A percentile compares a stretch with the other conserved stretches of the same genome.
Evolutionary conservation across 208 protist genomes (phyloP).

Genomic region (Acanthamoeba sp.): DNA sequence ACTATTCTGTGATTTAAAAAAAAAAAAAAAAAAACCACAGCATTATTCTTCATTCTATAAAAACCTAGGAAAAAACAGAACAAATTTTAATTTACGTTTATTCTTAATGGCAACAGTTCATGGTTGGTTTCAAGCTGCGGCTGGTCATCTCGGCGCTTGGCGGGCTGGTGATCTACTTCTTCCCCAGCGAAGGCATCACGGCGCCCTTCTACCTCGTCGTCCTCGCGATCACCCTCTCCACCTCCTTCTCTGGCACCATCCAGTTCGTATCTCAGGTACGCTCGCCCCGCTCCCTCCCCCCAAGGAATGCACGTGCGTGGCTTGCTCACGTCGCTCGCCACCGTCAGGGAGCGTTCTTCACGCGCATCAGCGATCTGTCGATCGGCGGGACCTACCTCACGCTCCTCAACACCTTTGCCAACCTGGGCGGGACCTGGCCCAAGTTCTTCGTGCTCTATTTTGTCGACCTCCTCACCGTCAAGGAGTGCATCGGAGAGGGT

Average conservation of each 20-base stretch:
- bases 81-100: neutral
- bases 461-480: conserved; percentile 67
- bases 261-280: conserved; percentile 72
- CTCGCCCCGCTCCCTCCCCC: neutral
- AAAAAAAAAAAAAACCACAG: no score
- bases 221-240: conserved; percentile 38
- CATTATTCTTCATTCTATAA: neutral
- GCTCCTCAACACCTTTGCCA: conserved; percentile 85
- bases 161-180: conserved; percentile 70
- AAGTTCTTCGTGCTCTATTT: conserved; percentile 77
- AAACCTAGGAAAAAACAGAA: neutral
- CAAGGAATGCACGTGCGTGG: neutral
- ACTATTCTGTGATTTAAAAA: no score
- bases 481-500: conserved; percentile 27
- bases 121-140: conserved; percentile 34
- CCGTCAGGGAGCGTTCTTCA: conserved; percentile 82
- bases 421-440: conserved; percentile 84
- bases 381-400: conserved; percentile 87
- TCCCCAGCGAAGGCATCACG: conserved; percentile 36
- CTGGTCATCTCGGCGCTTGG: conserved; percentile 50
- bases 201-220: conserved; percentile 12
- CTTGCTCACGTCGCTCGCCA: conserved; percentile 30
- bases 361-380: conserved; percentile 76
- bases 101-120: neutral
- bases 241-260: conserved; percentile 63